Conservation (phyloP, 331 rosid genomes). For the Telfairia occidentalis region DNA sequence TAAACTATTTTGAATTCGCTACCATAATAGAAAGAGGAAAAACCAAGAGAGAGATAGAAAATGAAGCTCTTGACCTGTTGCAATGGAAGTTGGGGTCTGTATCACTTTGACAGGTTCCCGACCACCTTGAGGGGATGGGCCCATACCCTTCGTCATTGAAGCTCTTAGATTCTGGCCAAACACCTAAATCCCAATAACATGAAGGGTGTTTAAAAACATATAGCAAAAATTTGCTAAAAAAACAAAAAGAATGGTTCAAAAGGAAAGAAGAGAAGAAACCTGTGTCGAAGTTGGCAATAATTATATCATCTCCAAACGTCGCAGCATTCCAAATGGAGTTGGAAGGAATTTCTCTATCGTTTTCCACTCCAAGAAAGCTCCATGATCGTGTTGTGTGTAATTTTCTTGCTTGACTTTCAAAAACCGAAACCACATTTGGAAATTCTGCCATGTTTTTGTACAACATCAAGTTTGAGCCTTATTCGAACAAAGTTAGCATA, state of each 20-base stretch:
- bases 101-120: constrained; percentile 33
- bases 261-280: constrained; percentile 1
- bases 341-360: background rate
- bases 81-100: constrained; percentile 22
- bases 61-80: constrained; percentile 39
- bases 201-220: background rate
- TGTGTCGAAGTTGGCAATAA: constrained; percentile 41
- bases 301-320: constrained; percentile 22
- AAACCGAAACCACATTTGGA: constrained; percentile 32
- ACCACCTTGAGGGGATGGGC: constrained; percentile 52
- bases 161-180: constrained; percentile 71
- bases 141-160: constrained; percentile 44
- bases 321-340: constrained; percentile 24
- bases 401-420: constrained; percentile 21
- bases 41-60: background rate
- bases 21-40: background rate
- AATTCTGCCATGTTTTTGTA: constrained; percentile 11
- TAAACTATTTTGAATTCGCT: background rate
- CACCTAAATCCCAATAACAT: constrained; percentile 27
- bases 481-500: background rate
- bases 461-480: background rate
- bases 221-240: background rate
- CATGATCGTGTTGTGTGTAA: constrained; percentile 41
- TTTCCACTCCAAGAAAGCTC: constrained; percentile 28
- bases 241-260: background rate